These are phyloP conservation scores for Aquilaria yunnanensis DNA, from an alignment of 345 rosid species.

Conservation along the genomic window DNA sequence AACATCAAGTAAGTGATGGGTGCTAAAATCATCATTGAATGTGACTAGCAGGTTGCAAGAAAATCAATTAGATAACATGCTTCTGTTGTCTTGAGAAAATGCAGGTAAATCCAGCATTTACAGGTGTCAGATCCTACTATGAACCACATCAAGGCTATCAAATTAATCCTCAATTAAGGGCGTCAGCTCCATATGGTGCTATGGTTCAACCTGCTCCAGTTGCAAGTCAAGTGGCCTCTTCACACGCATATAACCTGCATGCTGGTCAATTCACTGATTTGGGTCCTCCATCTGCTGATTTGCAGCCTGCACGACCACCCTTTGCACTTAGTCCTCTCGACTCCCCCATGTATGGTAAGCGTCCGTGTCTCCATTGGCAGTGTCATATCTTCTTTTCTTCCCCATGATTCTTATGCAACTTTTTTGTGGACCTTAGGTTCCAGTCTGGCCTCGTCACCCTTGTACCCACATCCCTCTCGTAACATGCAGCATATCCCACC, in stretches of 20 bases:
- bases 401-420: background rate
- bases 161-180: slow-evolving; percentile 4
- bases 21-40: background rate
- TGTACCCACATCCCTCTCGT: too few relatives aligned
- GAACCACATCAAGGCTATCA: slow-evolving; percentile 13
- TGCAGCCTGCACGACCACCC: slow-evolving; percentile 1
- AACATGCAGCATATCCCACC: too few relatives aligned
- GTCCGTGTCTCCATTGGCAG: too few relatives aligned
- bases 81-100: background rate
- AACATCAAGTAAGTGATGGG: slow-evolving; percentile 11
- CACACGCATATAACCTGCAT: background rate
- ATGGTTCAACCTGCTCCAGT: slow-evolving; percentile 6
- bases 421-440: slow-evolving; percentile 12
- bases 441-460: slow-evolving; percentile 1
- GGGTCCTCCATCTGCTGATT: slow-evolving; percentile 2
- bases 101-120: slow-evolving; percentile 11
- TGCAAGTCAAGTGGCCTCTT: slow-evolving; percentile 2
- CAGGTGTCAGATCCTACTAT: background rate
- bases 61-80: background rate
- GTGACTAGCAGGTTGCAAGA: slow-evolving; percentile 3
- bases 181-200: slow-evolving; percentile 8
- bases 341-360: slow-evolving; percentile 8
- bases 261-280: slow-evolving; percentile 9
- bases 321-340: slow-evolving; percentile 1
- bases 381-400: background rate